A percentile compares a stretch with the other conserved stretches of the same genome.
Evolutionary conservation across 2,329 filamentous ascomycete species (phyloP).

Genomic region (Pseudopyricularia javanii): DNA sequence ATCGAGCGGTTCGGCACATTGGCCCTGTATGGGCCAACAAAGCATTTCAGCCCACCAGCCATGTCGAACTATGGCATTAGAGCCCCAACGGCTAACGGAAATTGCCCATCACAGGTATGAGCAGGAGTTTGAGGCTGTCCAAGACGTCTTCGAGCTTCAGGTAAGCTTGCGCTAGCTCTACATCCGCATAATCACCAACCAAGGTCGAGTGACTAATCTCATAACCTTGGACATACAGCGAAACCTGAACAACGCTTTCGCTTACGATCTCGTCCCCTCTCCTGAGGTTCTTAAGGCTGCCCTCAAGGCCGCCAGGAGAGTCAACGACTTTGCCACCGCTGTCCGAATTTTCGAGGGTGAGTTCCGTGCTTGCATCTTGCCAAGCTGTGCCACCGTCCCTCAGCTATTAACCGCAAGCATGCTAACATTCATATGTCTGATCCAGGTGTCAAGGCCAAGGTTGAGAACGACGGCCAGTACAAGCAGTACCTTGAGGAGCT

Average conservation of each 20-base stretch:
- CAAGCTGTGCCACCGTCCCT: too few species aligned
- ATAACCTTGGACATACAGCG: constrained; percentile 32
- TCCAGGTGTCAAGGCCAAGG: constrained; percentile 93
- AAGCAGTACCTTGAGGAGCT: constrained; percentile 92
- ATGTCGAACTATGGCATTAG: too few species aligned
- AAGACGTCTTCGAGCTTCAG: constrained; percentile 99
- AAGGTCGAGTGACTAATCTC: constrained; percentile 1
- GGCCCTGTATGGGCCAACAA: too few species aligned
- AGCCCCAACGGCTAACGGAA: constrained; percentile 23
- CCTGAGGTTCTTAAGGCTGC: constrained; percentile 83
- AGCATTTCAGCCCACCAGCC: too few species aligned
- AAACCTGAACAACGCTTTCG: constrained; percentile 98
- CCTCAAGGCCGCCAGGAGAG: constrained; percentile 83
- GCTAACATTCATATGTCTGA: neutral
- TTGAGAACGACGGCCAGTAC: constrained; percentile 97
- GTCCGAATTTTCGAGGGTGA: constrained; percentile 97
- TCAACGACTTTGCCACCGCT: constrained; percentile 97
- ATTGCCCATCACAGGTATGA: constrained; percentile 60
- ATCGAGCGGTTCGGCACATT: too few species aligned
- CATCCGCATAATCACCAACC: neutral
- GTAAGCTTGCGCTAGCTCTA: constrained; percentile 36
- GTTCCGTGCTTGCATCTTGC: constrained; percentile 13
- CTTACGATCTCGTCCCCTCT: constrained; percentile 97
- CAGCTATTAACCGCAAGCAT: neutral
- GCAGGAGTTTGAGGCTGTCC: constrained; percentile 95